These are phyloP conservation scores for Trichoderma arundinaceum DNA, from an alignment of 2,329 filamentous ascomycete species.

Conservation along the genomic window DNA sequence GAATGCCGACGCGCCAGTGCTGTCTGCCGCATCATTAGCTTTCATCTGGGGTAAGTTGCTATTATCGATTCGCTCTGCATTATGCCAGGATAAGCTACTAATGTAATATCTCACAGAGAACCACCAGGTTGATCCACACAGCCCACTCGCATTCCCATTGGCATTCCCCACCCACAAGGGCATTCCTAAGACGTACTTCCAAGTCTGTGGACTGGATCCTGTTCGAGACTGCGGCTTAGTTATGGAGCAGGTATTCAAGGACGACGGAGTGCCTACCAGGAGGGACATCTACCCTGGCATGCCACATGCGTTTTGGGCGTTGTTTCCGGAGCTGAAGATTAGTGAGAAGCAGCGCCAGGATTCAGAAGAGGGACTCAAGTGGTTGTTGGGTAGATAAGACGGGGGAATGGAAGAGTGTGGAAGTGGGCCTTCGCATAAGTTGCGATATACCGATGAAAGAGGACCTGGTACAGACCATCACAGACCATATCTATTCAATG, in stretches of 20 bases:
- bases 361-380: constrained; percentile 36
- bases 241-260: constrained; percentile 41
- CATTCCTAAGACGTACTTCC: constrained; percentile 44
- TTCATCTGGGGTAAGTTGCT: constrained; percentile 38
- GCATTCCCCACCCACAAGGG: constrained; percentile 34
- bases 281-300: constrained; percentile 41
- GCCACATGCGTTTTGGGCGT: constrained; percentile 42
- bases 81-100: background rate
- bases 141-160: constrained; percentile 40
- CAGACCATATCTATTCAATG: background rate
- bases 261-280: constrained; percentile 39
- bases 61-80: too few species aligned
- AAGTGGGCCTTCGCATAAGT: too few species aligned
- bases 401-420: too few species aligned
- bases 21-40: constrained; percentile 35
- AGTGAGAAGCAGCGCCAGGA: constrained; percentile 37
- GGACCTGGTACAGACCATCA: background rate
- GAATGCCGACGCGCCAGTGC: constrained; percentile 37
- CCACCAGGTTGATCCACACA: constrained; percentile 38
- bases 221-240: constrained; percentile 41
- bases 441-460: background rate
- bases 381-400: constrained; percentile 31
- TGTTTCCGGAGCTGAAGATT: constrained; percentile 37
- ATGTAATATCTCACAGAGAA: constrained; percentile 32
- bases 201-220: constrained; percentile 42